phyloP scores from a whole-genome alignment of 129 eudicot genomes.

The Sambucus nigra region DNA sequence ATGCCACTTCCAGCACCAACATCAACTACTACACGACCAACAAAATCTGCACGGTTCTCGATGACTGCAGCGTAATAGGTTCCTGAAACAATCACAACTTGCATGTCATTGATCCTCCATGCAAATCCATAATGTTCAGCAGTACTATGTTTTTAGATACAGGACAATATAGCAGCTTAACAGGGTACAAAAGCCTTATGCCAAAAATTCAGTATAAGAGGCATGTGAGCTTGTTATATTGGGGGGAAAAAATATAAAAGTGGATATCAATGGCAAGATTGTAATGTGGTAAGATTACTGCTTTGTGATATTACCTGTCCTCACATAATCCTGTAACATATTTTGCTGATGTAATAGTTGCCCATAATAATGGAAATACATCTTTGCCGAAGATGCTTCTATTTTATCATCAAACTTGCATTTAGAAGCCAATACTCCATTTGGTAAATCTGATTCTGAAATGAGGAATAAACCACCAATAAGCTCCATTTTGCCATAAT shows the following conservation, averaged over 20 bases:
- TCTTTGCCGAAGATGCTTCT: slow-evolving; percentile 93
- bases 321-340: slow-evolving; percentile 98
- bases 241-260: not conserved
- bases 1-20: slow-evolving; percentile 99
- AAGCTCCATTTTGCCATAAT: not conserved
- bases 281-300: not conserved
- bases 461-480: slow-evolving; percentile 9
- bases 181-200: slow-evolving; percentile 2
- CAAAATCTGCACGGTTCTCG: slow-evolving; percentile 85
- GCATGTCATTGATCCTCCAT: slow-evolving; percentile 8
- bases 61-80: slow-evolving; percentile 90
- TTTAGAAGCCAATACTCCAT: slow-evolving; percentile 49
- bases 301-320: slow-evolving; percentile 60
- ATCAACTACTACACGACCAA: slow-evolving; percentile 87
- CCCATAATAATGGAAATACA: slow-evolving; percentile 95
- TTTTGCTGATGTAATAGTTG: slow-evolving; percentile 97
- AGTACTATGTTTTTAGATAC: not conserved
- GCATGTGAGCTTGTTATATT: not conserved
- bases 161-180: not conserved
- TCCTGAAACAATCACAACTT: slow-evolving; percentile 34
- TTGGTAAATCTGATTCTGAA: slow-evolving; percentile 49
- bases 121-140: not conserved
- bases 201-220: not conserved
- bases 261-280: not conserved
- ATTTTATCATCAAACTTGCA: slow-evolving; percentile 94